phyloP scores from a whole-genome alignment of 2,329 filamentous ascomycete species.

The Xylariaceae sp. region DNA sequence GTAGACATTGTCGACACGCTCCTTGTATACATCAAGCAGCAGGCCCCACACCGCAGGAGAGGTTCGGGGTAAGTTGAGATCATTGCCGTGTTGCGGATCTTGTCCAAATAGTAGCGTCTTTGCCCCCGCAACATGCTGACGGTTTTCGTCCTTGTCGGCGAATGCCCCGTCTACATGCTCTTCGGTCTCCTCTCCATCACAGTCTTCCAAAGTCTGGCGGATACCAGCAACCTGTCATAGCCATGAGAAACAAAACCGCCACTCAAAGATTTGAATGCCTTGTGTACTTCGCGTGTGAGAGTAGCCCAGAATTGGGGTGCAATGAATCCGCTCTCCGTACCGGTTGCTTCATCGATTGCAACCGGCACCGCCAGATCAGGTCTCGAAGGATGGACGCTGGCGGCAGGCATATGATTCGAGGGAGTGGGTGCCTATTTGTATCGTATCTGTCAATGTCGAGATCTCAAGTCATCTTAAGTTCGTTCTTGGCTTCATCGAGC shows the following conservation, averaged over 20 bases:
- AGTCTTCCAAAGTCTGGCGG: not conserved
- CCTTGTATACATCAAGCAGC: not conserved
- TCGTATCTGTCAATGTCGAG: no score
- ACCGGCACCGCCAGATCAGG: no score
- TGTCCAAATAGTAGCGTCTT: not conserved
- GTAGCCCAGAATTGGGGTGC: not conserved
- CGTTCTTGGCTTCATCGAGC: no score
- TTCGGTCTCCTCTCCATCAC: not conserved
- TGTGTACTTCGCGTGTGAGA: not conserved
- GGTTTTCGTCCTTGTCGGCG: not conserved
- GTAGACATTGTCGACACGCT: not conserved
- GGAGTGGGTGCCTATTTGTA: no score
- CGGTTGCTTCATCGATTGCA: not conserved
- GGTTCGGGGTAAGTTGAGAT: not conserved
- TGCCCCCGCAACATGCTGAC: not conserved
- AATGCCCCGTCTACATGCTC: not conserved
- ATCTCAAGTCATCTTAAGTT: no score
- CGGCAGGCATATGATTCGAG: no score
- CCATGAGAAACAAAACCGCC: not conserved
- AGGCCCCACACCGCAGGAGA: not conserved
- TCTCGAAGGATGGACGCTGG: no score
- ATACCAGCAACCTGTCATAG: not conserved
- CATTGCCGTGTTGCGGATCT: not conserved
- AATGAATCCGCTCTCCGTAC: no score
- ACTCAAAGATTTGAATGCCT: not conserved